These are phyloP conservation scores for Nematodospora valgi DNA, from an alignment of 805 yeast species.

Conservation along the genomic window DNA sequence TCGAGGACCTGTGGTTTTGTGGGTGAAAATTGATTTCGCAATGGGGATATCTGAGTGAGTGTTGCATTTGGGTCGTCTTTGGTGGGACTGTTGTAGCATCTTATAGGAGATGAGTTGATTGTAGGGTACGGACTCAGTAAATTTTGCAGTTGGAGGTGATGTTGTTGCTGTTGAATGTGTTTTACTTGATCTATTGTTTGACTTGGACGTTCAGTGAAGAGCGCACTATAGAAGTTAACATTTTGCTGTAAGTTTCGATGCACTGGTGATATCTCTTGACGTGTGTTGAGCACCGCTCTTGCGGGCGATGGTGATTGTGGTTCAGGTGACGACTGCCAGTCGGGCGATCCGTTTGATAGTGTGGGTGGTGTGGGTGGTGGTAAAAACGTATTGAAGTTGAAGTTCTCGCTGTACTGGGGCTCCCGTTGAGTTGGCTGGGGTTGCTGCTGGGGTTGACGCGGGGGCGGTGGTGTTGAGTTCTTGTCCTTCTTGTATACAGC, in stretches of 20 bases:
- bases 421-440: not conserved
- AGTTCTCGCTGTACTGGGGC: too few relatives aligned
- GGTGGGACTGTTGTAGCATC: constrained; percentile 24
- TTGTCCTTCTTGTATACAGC: constrained; percentile 17
- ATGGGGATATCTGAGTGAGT: constrained; percentile 39
- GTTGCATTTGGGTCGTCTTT: constrained; percentile 38
- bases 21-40: constrained; percentile 24
- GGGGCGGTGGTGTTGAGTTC: constrained; percentile 9
- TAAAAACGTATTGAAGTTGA: constrained; percentile 8
- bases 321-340: constrained; percentile 37
- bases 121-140: constrained; percentile 9
- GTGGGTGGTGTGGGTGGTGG: constrained; percentile 32
- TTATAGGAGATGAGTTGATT: constrained; percentile 29
- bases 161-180: constrained; percentile 8
- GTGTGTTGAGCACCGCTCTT: constrained; percentile 4
- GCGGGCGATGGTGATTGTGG: constrained; percentile 34
- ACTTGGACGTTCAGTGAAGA: not conserved
- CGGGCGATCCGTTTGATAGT: constrained; percentile 33
- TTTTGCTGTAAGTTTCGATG: constrained; percentile 19
- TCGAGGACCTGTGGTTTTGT: constrained; percentile 24
- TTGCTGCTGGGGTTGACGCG: constrained; percentile 7
- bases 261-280: constrained; percentile 21
- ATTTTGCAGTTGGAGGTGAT: constrained; percentile 4
- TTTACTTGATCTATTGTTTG: constrained; percentile 4
- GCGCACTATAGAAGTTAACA: constrained; percentile 31